phyloP scores from a whole-genome alignment of 306 rosid species.

The Hippophae gyantsensis region DNA sequence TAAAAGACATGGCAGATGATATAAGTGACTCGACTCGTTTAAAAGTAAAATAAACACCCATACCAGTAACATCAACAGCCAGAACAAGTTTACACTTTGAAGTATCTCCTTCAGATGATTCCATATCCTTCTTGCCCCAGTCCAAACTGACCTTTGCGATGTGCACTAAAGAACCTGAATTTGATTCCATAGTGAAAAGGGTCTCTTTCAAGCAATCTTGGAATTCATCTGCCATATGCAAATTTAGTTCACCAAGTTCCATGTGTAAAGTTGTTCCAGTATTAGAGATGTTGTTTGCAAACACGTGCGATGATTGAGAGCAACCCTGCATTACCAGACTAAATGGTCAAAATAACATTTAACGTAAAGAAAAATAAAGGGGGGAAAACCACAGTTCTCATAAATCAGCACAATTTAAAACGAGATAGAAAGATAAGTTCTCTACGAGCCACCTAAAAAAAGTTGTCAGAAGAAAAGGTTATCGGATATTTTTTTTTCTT shows the following conservation, averaged over 20 bases:
- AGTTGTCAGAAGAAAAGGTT: no score
- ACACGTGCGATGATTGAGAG: slow-evolving; percentile 85
- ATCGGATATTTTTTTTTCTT: no score
- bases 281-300: slow-evolving; percentile 77
- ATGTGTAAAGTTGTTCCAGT: slow-evolving; percentile 67
- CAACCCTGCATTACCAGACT: slow-evolving; percentile 59
- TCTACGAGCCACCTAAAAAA: no score
- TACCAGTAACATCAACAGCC: slow-evolving; percentile 79
- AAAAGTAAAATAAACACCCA: slow-evolving; percentile 62
- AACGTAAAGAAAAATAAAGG: neutral
- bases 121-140: slow-evolving; percentile 87
- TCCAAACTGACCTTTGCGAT: slow-evolving; percentile 85
- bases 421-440: no score
- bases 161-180: slow-evolving; percentile 75
- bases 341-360: slow-evolving; percentile 9
- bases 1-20: slow-evolving; percentile 70
- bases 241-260: slow-evolving; percentile 94
- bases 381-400: neutral
- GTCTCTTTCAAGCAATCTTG: slow-evolving; percentile 84
- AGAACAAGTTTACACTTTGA: slow-evolving; percentile 54
- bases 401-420: no score
- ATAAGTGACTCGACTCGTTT: slow-evolving; percentile 78
- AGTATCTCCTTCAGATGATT: slow-evolving; percentile 64
- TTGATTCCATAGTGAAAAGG: slow-evolving; percentile 78
- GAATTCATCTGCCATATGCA: slow-evolving; percentile 86